Conservation (phyloP, 495 filamentous ascomycete genomes). For the Neurospora discreta region DNA sequence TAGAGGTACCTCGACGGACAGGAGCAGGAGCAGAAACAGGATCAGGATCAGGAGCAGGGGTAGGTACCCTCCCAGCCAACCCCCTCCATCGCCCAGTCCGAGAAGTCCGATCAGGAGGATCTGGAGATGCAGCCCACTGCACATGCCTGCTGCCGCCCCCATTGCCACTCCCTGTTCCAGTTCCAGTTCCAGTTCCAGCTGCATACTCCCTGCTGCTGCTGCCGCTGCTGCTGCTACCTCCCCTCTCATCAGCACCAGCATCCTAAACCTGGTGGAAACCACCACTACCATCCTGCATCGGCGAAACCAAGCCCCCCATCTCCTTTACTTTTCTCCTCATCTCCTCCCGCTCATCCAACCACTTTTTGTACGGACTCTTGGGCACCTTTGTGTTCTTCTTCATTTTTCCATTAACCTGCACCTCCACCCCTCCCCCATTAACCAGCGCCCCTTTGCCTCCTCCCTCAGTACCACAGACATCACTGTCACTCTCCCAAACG, state of each 20-base stretch:
- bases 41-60: neutral
- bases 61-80: neutral
- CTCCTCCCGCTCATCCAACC: neutral
- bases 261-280: neutral
- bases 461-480: too few species aligned
- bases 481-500: neutral
- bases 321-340: neutral
- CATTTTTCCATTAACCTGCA: neutral
- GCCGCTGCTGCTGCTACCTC: too few species aligned
- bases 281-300: too few species aligned
- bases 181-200: neutral
- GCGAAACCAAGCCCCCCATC: neutral
- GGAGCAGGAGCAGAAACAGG: neutral
- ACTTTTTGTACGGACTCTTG: neutral
- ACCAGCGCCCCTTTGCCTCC: neutral
- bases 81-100: neutral
- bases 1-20: too few species aligned
- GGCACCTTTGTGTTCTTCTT: neutral
- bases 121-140: neutral
- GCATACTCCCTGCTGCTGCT: neutral
- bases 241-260: too few species aligned
- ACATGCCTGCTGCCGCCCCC: neutral
- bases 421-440: neutral
- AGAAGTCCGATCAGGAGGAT: neutral
- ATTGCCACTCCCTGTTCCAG: neutral